Evolutionary conservation across 2,329 filamentous ascomycete genomes (phyloP), one percentile per base, ranked within the genome.

Genomic region (Beauveria asiatica): DNA sequence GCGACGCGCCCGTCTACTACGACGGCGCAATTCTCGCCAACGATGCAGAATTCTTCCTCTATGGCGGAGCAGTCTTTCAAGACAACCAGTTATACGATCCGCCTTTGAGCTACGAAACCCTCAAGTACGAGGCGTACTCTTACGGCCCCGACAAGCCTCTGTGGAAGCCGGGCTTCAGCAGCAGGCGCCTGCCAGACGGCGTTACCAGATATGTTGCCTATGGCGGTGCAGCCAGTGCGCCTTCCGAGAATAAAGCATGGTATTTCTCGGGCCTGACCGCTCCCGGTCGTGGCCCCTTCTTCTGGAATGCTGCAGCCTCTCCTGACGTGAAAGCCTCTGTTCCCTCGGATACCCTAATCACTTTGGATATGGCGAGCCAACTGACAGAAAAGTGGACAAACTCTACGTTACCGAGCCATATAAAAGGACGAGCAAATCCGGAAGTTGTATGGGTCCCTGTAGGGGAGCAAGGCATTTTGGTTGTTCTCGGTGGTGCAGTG

Each of bases 381-480:
- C 63, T 72, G 5, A 44, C 67, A 0, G 79, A 82, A 61, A 75
- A 65, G 5, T 90, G 86, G 83, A 71, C 66, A 7, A 89, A 89
- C 64, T 64, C 55, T 1, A 82, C 83, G 0, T 68, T 90, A 3
- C 80, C 81, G 0, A 45, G 66, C 0, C 64, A 68, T 4, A 74
- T 87, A 7, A 70, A 74, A 5, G 80, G 80, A 1, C 80, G 88
- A 17, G 83, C 85, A 4, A 84, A 82, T 64, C 78, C 85, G 0
- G 86, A 88, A 61, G 74, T 88, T 1, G 84, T 88, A 1, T 91
- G 87, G 86, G 80, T 96, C 1, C 91, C 91, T 1, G 89, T 92
- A 49, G 89, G 90, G 3, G 75, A 81, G 17, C 77, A 91, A 66
- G 91, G 91, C 1, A 85, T 94, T 49, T 76, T 96, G 9, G 79